These are phyloP conservation scores for Lecanicillium sp. DNA, from an alignment of 2,329 filamentous ascomycete genomes.

Conservation along the genomic window DNA sequence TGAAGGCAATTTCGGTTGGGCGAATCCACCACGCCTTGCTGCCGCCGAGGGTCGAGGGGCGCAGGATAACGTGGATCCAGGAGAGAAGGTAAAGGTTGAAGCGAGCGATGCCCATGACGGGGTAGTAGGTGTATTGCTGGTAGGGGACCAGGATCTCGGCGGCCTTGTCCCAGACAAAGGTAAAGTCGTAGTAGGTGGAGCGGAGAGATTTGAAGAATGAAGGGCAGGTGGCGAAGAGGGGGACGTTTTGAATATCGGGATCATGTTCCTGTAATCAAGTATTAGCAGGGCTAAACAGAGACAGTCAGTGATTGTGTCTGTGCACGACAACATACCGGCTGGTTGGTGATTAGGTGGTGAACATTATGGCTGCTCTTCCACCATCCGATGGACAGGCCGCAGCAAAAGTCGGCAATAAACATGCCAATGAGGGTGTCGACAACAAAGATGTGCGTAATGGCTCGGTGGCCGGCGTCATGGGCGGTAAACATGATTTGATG, in stretches of 20 bases:
- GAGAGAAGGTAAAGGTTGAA: slow-evolving; percentile 67
- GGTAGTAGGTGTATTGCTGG: slow-evolving; percentile 63
- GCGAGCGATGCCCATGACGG: slow-evolving; percentile 57
- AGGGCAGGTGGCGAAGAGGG: slow-evolving; percentile 60
- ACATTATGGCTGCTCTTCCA: slow-evolving; percentile 65
- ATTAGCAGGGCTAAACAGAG: slow-evolving; percentile 12
- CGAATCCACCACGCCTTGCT: slow-evolving; percentile 59
- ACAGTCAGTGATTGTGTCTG: neutral
- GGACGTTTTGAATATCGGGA: slow-evolving; percentile 58
- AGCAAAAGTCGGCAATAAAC: slow-evolving; percentile 58
- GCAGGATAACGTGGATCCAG: slow-evolving; percentile 55
- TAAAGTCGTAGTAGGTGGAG: slow-evolving; percentile 59
- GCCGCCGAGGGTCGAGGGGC: slow-evolving; percentile 46
- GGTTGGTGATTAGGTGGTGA: slow-evolving; percentile 60
- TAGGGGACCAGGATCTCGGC: slow-evolving; percentile 52
- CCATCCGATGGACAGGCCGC: slow-evolving; percentile 59
- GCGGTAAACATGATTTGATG: slow-evolving; percentile 64
- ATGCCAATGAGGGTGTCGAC: slow-evolving; percentile 53
- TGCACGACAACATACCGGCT: slow-evolving; percentile 31
- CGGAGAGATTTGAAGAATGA: slow-evolving; percentile 56
- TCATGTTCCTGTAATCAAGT: slow-evolving; percentile 38
- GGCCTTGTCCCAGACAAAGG: slow-evolving; percentile 54
- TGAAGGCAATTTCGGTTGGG: slow-evolving; percentile 55
- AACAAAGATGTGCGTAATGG: slow-evolving; percentile 53
- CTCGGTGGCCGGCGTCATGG: slow-evolving; percentile 57